phyloP scores from a whole-genome alignment of 495 filamentous ascomycete genomes.

The Pyrenula massariospora region DNA sequence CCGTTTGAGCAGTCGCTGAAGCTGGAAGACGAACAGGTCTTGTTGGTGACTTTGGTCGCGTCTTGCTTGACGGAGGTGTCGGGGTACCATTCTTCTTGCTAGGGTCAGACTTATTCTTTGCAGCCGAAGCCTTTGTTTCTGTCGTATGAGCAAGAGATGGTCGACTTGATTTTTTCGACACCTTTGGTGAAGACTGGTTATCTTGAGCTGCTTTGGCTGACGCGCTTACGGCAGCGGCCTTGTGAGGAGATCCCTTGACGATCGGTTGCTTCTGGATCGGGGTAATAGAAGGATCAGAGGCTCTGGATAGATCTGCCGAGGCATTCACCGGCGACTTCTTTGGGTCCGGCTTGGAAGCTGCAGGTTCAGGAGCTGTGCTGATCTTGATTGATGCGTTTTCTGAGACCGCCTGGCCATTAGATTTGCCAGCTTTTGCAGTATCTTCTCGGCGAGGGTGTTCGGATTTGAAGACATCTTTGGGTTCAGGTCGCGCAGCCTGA shows the following conservation, averaged over 20 bases:
- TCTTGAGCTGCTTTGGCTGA: constrained; percentile 6
- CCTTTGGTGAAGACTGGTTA: constrained; percentile 14
- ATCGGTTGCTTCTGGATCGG: constrained; percentile 25
- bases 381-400: constrained; percentile 23
- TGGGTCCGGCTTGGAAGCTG: constrained; percentile 14
- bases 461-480: not conserved
- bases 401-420: not conserved
- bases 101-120: constrained; percentile 20
- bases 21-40: constrained; percentile 47
- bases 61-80: constrained; percentile 26
- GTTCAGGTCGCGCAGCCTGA: not conserved
- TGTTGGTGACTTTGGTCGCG: constrained; percentile 53
- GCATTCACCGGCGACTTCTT: constrained; percentile 3
- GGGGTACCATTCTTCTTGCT: constrained; percentile 13
- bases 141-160: constrained; percentile 2
- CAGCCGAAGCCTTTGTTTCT: constrained; percentile 16
- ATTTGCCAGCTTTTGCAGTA: not conserved
- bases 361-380: constrained; percentile 13
- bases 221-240: constrained; percentile 2
- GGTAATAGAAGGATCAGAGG: not conserved
- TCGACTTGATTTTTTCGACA: constrained; percentile 14
- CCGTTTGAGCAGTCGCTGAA: constrained; percentile 51
- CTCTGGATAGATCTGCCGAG: constrained; percentile 5
- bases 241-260: constrained; percentile 13
- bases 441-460: not conserved